These are phyloP conservation scores for Albugo candida DNA, from an alignment of 352 stramenopile species.

Conservation along the genomic window DNA sequence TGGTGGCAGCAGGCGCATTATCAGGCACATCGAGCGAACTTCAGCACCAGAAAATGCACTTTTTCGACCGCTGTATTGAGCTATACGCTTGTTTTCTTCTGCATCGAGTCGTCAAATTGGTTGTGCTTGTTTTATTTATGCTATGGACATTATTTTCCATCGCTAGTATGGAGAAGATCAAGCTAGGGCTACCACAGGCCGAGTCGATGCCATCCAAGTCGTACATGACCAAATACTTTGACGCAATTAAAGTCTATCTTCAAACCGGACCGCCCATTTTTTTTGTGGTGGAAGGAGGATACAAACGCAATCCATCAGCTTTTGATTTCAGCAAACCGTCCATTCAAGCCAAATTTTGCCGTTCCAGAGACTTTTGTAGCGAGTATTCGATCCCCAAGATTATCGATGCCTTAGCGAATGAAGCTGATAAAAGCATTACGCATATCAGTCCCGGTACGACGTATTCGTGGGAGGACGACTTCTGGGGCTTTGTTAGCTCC, in stretches of 20 bases:
- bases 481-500: conserved; percentile 40
- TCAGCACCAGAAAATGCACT: conserved; percentile 12
- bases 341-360: conserved; percentile 28
- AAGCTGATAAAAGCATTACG: conserved; percentile 16
- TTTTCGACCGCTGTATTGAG: conserved; percentile 22
- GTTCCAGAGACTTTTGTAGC: conserved; percentile 33
- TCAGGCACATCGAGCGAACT: conserved; percentile 12
- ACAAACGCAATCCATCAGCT: conserved; percentile 21
- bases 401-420: conserved; percentile 19
- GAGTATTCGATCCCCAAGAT: conserved; percentile 39
- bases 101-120: conserved; percentile 25
- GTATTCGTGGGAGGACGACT: conserved; percentile 58
- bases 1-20: conserved; percentile 14
- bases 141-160: conserved; percentile 27
- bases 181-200: conserved; percentile 25
- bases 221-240: conserved; percentile 35
- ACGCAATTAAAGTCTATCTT: conserved; percentile 24
- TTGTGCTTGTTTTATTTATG: conserved; percentile 32
- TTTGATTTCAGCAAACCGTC: conserved; percentile 18
- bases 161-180: conserved; percentile 22
- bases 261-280: conserved; percentile 31
- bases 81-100: conserved; percentile 22
- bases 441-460: conserved; percentile 26
- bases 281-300: conserved; percentile 47
- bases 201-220: conserved; percentile 36